A percentile compares a stretch with the other conserved stretches of the same genome.
These are phyloP conservation scores for Colletotrichum sp. DNA, from an alignment of 2,329 filamentous ascomycete genomes.

Conservation along the genomic window DNA sequence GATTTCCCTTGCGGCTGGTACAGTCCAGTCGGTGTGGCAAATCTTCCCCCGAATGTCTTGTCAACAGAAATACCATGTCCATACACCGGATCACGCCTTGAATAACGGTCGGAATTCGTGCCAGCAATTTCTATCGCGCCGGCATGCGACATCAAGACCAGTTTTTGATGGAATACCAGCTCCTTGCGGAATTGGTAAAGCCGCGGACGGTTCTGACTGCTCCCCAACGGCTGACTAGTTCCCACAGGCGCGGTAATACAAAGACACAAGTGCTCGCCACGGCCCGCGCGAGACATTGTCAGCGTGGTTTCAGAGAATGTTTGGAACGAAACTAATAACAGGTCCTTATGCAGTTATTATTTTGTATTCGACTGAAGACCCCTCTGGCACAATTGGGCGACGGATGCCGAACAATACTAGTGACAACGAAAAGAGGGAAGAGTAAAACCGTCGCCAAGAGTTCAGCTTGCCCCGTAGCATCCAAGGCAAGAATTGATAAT, in stretches of 20 bases:
- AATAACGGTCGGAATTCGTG: not conserved
- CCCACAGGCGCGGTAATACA: not conserved
- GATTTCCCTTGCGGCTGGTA: not conserved
- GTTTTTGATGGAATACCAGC: not conserved
- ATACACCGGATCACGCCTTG: not conserved
- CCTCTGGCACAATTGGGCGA: not conserved
- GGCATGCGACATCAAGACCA: not conserved
- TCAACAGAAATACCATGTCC: not conserved
- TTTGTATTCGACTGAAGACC: not conserved
- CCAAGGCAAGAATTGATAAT: not conserved
- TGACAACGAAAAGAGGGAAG: not conserved
- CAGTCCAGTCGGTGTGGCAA: not conserved
- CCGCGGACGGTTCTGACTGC: not conserved
- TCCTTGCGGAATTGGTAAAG: not conserved
- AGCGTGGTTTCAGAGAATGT: not conserved
- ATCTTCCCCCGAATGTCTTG: not conserved
- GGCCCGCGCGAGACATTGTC: not conserved
- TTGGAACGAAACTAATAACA: not conserved
- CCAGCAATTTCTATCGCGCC: not conserved
- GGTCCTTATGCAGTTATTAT: not conserved
- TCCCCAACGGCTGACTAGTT: not conserved
- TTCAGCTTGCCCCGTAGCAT: not conserved
- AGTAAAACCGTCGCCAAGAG: not conserved
- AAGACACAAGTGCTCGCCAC: not conserved
- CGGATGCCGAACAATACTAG: not conserved